Evolutionary conservation across 1,139 yeast species (phyloP).

Genomic region (Yamadazyma dendronema): DNA sequence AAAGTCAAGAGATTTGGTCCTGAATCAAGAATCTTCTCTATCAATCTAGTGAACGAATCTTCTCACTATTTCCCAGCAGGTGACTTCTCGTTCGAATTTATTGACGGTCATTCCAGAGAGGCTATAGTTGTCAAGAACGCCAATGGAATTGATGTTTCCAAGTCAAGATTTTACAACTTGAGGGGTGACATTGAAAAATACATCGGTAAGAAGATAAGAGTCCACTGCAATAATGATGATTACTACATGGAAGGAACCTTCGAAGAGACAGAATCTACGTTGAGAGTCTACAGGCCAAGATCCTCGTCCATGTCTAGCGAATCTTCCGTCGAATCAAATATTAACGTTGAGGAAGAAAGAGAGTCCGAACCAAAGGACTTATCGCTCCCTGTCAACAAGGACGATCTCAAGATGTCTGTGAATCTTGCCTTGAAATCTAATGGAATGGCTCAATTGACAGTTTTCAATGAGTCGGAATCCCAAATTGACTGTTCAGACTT

Average conservation of each 20-base stretch:
- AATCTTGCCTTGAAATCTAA: constrained; percentile 31
- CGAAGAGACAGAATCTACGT: constrained; percentile 7
- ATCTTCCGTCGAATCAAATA: background rate
- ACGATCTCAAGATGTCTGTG: constrained; percentile 13
- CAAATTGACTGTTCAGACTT: constrained; percentile 32
- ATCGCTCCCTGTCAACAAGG: no score
- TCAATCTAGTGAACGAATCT: constrained; percentile 29
- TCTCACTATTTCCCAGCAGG: constrained; percentile 27
- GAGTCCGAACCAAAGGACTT: background rate
- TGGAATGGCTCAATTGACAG: constrained; percentile 30
- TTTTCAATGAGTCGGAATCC: constrained; percentile 29
- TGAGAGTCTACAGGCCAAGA: constrained; percentile 1
- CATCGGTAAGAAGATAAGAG: constrained; percentile 20
- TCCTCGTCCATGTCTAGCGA: constrained; percentile 1
- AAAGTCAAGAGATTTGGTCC: constrained; percentile 20
- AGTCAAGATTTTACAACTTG: constrained; percentile 30
- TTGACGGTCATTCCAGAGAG: constrained; percentile 15
- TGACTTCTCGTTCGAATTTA: constrained; percentile 27
- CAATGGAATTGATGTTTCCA: constrained; percentile 26
- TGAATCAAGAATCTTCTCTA: constrained; percentile 24
- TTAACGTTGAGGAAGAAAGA: no score
- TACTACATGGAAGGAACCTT: constrained; percentile 24
- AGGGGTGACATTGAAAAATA: constrained; percentile 20
- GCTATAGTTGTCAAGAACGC: constrained; percentile 27
- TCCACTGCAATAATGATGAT: constrained; percentile 20